Evolutionary conservation across 1,284 basidiomycete genomes (phyloP), one percentile per base, ranked within the genome.

Genomic region (Amylostereum chailletii): DNA sequence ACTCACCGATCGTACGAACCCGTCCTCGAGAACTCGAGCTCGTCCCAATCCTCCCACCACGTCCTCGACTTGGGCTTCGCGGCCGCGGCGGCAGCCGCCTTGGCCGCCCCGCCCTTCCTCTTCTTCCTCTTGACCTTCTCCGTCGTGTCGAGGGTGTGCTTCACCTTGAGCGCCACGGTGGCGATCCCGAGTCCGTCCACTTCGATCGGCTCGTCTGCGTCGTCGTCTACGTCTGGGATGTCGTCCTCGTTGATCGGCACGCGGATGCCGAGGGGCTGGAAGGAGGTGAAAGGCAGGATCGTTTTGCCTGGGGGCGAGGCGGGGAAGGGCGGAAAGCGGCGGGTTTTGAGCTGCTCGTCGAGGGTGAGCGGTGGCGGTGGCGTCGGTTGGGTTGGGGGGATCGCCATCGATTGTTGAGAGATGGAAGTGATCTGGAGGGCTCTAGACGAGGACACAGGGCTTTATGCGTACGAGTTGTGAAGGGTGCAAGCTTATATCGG

Each of bases 1-100:
- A 68, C 71, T 51, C 56, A 83, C 81, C 64, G 59, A 56, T 81
- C 68, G 48, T 69, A 64, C 48, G 53, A 51, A 9, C 59, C 61
- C 48, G 56, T 60, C 40, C 65, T 60, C 49, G 69, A 60, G 52
- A 65, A 59, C 59, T 86, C 83, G 5, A 66, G 70, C 39, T 77
- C 74, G 38, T 71, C 72, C 85, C 85, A 88, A 19, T 75, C 68
- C 49, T 85, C 78, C 65, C 74, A 84, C 85, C 84, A 88, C 40
- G 66, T 59, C 56, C 57, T 61, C 42, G 63, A 64, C 39, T 56
- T 55, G 10, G 61, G 53, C 39, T 59, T 64, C 36, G 54, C 57
- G 11, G 57, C 56, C 0, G 27, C 30, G 2, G 56, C 55, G 11
- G 58, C 60, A 44, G 55, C 52, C 49, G 55, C 58, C n/a, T 52